phyloP scores from a whole-genome alignment of 2,329 filamentous ascomycete genomes.

The Fusarium coicis region DNA sequence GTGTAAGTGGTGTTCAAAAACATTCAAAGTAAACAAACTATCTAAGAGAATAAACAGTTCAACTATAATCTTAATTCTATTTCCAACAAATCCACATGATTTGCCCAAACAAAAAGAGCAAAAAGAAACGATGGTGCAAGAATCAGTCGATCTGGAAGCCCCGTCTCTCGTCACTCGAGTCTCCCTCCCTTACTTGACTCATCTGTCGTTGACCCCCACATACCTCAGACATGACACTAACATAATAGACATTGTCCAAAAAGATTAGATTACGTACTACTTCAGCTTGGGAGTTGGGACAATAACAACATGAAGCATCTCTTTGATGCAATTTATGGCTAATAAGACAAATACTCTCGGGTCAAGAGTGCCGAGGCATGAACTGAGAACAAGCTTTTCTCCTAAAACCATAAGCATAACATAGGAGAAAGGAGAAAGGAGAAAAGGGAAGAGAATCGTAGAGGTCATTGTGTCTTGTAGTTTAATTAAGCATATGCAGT shows the following conservation, averaged over 20 bases:
- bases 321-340: not conserved
- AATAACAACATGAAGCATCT: conserved; percentile 21
- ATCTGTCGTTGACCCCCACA: conserved; percentile 4
- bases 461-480: not conserved
- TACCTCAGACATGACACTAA: not conserved
- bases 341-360: conserved; percentile 4
- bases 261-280: not conserved
- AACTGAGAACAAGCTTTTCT: not conserved
- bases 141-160: conserved; percentile 28
- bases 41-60: not conserved
- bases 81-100: not conserved
- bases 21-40: not conserved
- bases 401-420: not conserved
- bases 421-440: no score
- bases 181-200: conserved; percentile 17
- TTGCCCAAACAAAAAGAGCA: not conserved
- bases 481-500: not conserved
- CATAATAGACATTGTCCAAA: conserved; percentile 10
- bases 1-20: not conserved
- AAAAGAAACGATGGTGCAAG: not conserved
- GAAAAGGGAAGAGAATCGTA: not conserved
- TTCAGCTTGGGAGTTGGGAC: not conserved
- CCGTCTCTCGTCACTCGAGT: not conserved
- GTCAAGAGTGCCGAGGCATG: not conserved
- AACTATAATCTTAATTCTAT: not conserved